Evolutionary conservation across 257 asterid genomes (phyloP), one percentile per base, ranked within the genome.

Genomic region (Sherardia arvensis): DNA sequence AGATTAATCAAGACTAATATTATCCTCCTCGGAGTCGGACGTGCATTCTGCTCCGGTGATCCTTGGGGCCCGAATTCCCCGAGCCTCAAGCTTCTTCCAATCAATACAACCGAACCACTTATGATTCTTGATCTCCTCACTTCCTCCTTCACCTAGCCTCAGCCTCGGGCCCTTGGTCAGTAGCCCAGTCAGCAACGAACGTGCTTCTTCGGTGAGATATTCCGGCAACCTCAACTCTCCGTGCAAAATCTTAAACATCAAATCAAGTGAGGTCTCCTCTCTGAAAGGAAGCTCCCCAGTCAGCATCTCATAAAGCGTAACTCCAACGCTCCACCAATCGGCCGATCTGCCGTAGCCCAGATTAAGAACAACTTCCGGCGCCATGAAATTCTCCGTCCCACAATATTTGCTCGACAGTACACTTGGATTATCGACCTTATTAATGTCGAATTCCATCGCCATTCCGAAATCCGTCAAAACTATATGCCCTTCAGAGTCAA

Each of bases 261-360:
- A 66, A 66, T 79, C 84, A 0, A 79, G 85, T 25, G 84, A 71
- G 75, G 69, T 79, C 29, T 91, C 83, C 65, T 81, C 77, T 62
- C 70, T 57, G 65, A 71, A 84, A 0, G 94, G 96, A 3, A 88
- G 78, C 85, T 88, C 78, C 34, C 95, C 90, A 0, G 93, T 83
- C 66, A 87, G 73, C 95, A 87, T 87, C 77, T 81, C 93, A 34
- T 76, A 87, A 72, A 87, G 68, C 53, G 85, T 78, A 62, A 85
- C 73, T 22, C 96, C 96, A 34, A 85, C 79, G 53, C 96, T 88
- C 96, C 94, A 88, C 96, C 96, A 85, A 62, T 88, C 95, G 8
- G 90, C 96, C 61, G 90, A 83, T 72, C 80, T 82, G 58, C 86
- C 85, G 62, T 88, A 85, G 33, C 90, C 88, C 66, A 74, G 79